A percentile compares a stretch with the other conserved stretches of the same genome.
phyloP scores from a whole-genome alignment of 1,139 yeast genomes.

The Scheffersomyces cryptocercus region DNA sequence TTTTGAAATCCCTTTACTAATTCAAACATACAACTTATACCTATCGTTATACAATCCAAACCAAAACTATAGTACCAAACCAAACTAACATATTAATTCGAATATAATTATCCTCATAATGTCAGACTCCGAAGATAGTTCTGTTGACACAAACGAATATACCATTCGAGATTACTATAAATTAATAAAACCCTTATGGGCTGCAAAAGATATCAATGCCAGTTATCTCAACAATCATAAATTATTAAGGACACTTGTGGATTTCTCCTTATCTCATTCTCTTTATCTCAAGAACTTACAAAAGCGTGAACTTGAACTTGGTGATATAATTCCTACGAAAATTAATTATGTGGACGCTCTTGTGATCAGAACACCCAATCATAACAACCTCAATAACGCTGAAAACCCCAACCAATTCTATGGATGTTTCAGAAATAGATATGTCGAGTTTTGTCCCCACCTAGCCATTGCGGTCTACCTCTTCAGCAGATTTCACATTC shows the following conservation, averaged over 20 bases:
- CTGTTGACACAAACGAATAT: conserved; percentile 15
- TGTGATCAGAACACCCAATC: conserved; percentile 2
- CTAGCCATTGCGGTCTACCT: conserved; percentile 30
- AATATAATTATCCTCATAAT: conserved; percentile 1
- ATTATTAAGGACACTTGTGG: conserved; percentile 27
- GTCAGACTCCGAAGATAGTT: conserved; percentile 16
- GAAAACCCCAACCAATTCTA: conserved; percentile 13
- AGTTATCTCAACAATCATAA: conserved; percentile 22
- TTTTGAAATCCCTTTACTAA: no score
- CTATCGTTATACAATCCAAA: no score
- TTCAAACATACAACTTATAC: no score
- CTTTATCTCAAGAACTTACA: conserved; percentile 22
- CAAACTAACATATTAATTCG: no score
- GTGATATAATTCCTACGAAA: conserved; percentile 16
- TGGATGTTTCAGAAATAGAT: conserved; percentile 28
- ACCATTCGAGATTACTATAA: conserved; percentile 23
- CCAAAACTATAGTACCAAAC: no score
- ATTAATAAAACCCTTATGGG: conserved; percentile 22
- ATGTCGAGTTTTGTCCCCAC: conserved; percentile 33
- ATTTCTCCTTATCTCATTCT: conserved; percentile 27
- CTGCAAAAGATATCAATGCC: conserved; percentile 11
- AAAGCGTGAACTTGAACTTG: conserved; percentile 24
- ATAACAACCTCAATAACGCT: not conserved
- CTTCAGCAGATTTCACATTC: conserved; percentile 31
- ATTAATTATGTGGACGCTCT: conserved; percentile 2